Conservation (phyloP, 805 yeast species). For the Wickerhamomyces xylosicus region DNA sequence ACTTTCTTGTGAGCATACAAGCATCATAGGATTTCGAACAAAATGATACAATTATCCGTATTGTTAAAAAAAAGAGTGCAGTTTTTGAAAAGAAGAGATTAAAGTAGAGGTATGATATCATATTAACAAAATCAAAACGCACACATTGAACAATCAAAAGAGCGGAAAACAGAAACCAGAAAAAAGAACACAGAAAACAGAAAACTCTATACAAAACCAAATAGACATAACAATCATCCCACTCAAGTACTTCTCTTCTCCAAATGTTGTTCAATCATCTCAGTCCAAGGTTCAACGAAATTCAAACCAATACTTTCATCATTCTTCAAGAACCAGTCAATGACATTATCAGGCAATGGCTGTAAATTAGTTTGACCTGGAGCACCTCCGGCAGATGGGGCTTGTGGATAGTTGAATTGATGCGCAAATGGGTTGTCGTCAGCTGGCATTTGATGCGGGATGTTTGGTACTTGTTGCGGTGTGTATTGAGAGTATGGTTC, state of each 20-base stretch:
- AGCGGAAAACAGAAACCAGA: too few relatives aligned
- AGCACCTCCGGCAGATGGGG: constrained; percentile 4
- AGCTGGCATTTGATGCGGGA: constrained; percentile 1
- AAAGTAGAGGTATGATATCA: too few relatives aligned
- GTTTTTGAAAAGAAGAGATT: too few relatives aligned
- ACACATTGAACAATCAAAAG: too few relatives aligned
- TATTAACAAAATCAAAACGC: too few relatives aligned
- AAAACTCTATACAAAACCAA: too few relatives aligned
- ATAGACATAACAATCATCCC: too few relatives aligned
- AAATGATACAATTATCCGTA: too few relatives aligned
- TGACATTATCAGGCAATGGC: constrained; percentile 24
- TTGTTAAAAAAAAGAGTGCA: too few relatives aligned
- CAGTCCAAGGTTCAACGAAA: constrained; percentile 72
- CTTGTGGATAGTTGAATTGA: background rate
- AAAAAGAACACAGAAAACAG: too few relatives aligned
- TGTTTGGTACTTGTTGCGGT: constrained; percentile 6
- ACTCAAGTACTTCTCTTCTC: constrained; percentile 7
- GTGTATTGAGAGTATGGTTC: constrained; percentile 2
- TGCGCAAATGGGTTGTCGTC: background rate
- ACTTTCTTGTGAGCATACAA: too few relatives aligned
- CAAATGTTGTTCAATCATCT: constrained; percentile 60
- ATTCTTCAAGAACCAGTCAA: constrained; percentile 38
- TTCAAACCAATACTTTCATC: constrained; percentile 43
- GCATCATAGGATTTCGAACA: too few relatives aligned
- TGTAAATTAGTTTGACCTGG: constrained; percentile 8